Evolutionary conservation across 2,329 filamentous ascomycete species (phyloP).

Genomic region (Calonectria leucothoes): DNA sequence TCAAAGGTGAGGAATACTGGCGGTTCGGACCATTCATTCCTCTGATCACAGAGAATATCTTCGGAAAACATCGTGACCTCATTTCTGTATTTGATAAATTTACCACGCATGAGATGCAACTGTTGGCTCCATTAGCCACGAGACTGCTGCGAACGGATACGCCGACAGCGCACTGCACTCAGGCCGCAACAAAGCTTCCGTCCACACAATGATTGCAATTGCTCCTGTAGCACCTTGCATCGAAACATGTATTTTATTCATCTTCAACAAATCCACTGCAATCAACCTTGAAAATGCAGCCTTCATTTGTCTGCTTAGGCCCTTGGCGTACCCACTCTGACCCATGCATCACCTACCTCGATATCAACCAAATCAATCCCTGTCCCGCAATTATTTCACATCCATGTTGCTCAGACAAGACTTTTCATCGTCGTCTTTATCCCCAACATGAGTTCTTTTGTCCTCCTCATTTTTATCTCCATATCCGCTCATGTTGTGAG

Average conservation of each 20-base stretch:
- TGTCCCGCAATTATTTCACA: neutral
- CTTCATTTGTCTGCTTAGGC: neutral
- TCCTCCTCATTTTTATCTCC: neutral
- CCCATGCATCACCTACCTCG: neutral
- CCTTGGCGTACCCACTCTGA: neutral
- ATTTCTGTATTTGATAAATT: too few relatives aligned
- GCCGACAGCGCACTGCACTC: neutral
- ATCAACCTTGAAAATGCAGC: neutral
- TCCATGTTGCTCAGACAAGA: neutral
- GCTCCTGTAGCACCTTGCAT: neutral
- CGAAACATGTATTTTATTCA: neutral
- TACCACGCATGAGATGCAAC: too few relatives aligned
- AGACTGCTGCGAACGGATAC: neutral
- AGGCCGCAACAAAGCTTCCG: neutral
- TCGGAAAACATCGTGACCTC: too few relatives aligned
- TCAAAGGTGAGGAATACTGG: too few relatives aligned
- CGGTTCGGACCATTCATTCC: too few relatives aligned
- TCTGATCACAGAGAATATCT: too few relatives aligned
- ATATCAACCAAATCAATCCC: neutral
- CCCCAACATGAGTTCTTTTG: neutral
- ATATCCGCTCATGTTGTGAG: neutral
- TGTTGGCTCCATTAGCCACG: too few relatives aligned
- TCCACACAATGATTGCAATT: neutral
- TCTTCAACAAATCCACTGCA: neutral
- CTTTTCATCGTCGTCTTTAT: neutral